These are phyloP conservation scores for Diatrype stigma DNA, from an alignment of 2,329 filamentous ascomycete genomes.

Conservation along the genomic window DNA sequence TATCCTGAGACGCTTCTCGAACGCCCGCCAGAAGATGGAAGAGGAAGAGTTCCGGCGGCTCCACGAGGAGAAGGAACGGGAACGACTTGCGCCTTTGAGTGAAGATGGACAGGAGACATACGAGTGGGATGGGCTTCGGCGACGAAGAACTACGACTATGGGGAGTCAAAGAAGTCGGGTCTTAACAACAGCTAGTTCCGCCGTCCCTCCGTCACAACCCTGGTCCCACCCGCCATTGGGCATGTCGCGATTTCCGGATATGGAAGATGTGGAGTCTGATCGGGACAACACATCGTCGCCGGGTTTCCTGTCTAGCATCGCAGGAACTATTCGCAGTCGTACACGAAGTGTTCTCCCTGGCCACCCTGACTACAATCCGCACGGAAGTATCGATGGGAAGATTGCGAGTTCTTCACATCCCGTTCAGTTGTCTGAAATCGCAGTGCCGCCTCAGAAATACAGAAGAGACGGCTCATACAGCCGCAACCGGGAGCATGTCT, in stretches of 20 bases:
- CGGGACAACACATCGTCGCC: constrained; percentile 43
- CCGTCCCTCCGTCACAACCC: constrained; percentile 51
- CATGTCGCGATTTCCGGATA: constrained; percentile 77
- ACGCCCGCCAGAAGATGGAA: constrained; percentile 71
- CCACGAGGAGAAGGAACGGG: constrained; percentile 70
- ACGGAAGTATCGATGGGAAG: constrained; percentile 31
- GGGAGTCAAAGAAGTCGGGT: constrained; percentile 35
- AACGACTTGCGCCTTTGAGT: constrained; percentile 67
- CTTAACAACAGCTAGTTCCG: constrained; percentile 30
- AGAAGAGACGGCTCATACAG: constrained; percentile 37
- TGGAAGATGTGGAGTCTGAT: constrained; percentile 56
- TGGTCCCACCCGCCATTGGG: constrained; percentile 81
- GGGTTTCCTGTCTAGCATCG: constrained; percentile 50
- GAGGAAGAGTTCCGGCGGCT: constrained; percentile 73
- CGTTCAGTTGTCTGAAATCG: constrained; percentile 59
- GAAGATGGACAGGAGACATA: constrained; percentile 68
- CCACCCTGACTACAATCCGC: constrained; percentile 37
- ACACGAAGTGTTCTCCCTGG: constrained; percentile 37
- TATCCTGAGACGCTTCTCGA: constrained; percentile 79
- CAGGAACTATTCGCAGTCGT: constrained; percentile 50
- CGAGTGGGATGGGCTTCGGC: constrained; percentile 88
- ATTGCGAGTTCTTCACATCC: constrained; percentile 55
- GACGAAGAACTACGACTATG: constrained; percentile 59
- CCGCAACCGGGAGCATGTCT: constrained; percentile 40
- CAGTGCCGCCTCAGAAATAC: constrained; percentile 43